A percentile compares a stretch with the other conserved stretches of the same genome.
These are phyloP conservation scores for Uronychia setigera DNA, from an alignment of 73 alveolate genomes.

Conservation along the genomic window DNA sequence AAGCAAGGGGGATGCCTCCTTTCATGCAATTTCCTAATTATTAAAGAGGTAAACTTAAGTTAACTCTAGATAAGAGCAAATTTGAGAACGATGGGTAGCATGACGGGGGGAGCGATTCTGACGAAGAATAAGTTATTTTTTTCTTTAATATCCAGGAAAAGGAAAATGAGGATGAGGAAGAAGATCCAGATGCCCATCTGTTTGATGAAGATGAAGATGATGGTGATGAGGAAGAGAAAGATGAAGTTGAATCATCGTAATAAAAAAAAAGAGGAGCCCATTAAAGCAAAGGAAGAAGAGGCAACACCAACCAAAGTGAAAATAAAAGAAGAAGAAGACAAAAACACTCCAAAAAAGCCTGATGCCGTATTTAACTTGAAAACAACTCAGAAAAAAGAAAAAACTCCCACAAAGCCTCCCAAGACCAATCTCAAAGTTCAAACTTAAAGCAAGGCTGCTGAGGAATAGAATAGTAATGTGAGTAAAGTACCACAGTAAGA, in stretches of 20 bases:
- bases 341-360: background rate
- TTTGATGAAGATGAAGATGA: constrained; percentile 23
- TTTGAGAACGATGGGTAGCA: background rate
- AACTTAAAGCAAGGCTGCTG: too few relatives aligned
- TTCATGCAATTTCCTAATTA: too few relatives aligned
- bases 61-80: constrained; percentile 26
- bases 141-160: constrained; percentile 9
- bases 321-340: background rate
- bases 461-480: too few relatives aligned
- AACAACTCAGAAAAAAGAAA: background rate
- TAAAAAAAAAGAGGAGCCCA: constrained; percentile 25
- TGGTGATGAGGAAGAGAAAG: constrained; percentile 40
- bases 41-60: too few relatives aligned
- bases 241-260: constrained; percentile 36
- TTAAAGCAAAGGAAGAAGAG: constrained; percentile 29
- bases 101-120: background rate
- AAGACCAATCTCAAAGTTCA: background rate
- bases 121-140: background rate
- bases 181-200: constrained; percentile 2
- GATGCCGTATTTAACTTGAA: too few relatives aligned
- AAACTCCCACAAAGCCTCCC: background rate
- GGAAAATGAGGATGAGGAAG: constrained; percentile 45
- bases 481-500: background rate
- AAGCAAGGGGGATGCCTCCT: too few relatives aligned
- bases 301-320: constrained; percentile 8